Percentiles rank a stretch among this genome's conserved stretches.
Evolutionary conservation across 371 early-diverging fungal genomes (phyloP).

Genomic region (Mucor plumbeus): DNA sequence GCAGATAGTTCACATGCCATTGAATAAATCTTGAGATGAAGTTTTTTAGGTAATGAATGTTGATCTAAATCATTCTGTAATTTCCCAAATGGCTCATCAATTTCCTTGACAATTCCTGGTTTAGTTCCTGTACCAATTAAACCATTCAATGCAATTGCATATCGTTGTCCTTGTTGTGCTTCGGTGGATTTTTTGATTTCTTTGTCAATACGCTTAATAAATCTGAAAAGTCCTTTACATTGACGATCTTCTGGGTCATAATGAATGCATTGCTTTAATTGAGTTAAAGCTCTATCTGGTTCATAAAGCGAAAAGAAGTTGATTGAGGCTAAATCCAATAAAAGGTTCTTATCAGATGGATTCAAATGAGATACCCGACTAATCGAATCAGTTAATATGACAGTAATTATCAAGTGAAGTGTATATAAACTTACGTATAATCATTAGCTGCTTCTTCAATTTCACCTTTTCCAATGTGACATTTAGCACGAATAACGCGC

Average conservation of each 20-base stretch:
- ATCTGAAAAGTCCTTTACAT: slow-evolving; percentile 78
- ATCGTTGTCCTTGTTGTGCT: slow-evolving; percentile 61
- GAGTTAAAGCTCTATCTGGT: slow-evolving; percentile 68
- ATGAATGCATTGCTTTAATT: slow-evolving; percentile 84
- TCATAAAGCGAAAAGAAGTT: slow-evolving; percentile 77
- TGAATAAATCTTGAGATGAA: slow-evolving; percentile 60
- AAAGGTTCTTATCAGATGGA: slow-evolving; percentile 67
- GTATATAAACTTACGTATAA: slow-evolving; percentile 58
- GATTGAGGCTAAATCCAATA: slow-evolving; percentile 72
- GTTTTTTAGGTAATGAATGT: slow-evolving; percentile 53
- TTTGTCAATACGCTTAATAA: slow-evolving; percentile 82
- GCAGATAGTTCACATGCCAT: slow-evolving; percentile 67
- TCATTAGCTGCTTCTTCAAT: slow-evolving; percentile 86
- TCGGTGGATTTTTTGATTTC: slow-evolving; percentile 64
- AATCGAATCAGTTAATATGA: background rate
- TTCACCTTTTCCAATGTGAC: slow-evolving; percentile 74
- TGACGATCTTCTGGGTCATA: slow-evolving; percentile 90
- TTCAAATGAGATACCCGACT: slow-evolving; percentile 75
- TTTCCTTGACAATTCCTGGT: slow-evolving; percentile 53
- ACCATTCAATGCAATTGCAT: slow-evolving; percentile 69
- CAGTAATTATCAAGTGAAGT: background rate
- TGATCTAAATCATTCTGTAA: slow-evolving; percentile 40
- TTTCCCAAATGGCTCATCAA: slow-evolving; percentile 50
- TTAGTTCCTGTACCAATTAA: slow-evolving; percentile 61
- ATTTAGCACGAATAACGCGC: slow-evolving; percentile 74